Conservation (phyloP, 768 basidiomycete species). For the Pholiota molesta region DNA sequence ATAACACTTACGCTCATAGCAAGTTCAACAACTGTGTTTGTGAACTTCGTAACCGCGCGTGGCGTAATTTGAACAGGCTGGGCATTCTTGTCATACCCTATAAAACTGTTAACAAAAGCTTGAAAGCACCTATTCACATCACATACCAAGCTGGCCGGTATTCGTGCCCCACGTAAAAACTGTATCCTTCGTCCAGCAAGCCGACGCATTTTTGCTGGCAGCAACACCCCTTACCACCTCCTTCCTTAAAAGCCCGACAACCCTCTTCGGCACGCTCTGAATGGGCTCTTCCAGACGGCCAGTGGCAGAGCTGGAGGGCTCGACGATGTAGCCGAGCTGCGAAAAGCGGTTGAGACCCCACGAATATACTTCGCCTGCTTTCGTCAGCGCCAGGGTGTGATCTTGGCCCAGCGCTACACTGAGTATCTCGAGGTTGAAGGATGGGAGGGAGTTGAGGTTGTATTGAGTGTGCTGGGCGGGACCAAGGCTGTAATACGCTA, state of each 20-base stretch:
- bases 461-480: slow-evolving; percentile 80
- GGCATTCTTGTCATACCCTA: slow-evolving; percentile 77
- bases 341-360: slow-evolving; percentile 92
- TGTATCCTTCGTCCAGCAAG: slow-evolving; percentile 77
- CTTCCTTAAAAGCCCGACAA: slow-evolving; percentile 76
- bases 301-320: slow-evolving; percentile 41
- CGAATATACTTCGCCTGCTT: slow-evolving; percentile 78
- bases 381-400: slow-evolving; percentile 87
- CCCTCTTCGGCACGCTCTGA: slow-evolving; percentile 75
- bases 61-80: slow-evolving; percentile 79
- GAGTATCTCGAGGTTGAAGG: slow-evolving; percentile 57
- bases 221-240: slow-evolving; percentile 81
- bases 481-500: slow-evolving; percentile 58
- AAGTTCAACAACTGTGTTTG: slow-evolving; percentile 69
- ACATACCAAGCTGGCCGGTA: slow-evolving; percentile 81
- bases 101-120: neutral
- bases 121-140: neutral
- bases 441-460: slow-evolving; percentile 60
- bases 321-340: slow-evolving; percentile 87
- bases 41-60: slow-evolving; percentile 78
- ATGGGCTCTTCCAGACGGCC: slow-evolving; percentile 69
- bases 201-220: slow-evolving; percentile 85
- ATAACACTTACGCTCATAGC: slow-evolving; percentile 65
- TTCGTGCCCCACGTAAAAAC: slow-evolving; percentile 95
- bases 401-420: slow-evolving; percentile 90